phyloP scores from a whole-genome alignment of 2,329 filamentous ascomycete genomes.

The Hypoxylon sp. region DNA sequence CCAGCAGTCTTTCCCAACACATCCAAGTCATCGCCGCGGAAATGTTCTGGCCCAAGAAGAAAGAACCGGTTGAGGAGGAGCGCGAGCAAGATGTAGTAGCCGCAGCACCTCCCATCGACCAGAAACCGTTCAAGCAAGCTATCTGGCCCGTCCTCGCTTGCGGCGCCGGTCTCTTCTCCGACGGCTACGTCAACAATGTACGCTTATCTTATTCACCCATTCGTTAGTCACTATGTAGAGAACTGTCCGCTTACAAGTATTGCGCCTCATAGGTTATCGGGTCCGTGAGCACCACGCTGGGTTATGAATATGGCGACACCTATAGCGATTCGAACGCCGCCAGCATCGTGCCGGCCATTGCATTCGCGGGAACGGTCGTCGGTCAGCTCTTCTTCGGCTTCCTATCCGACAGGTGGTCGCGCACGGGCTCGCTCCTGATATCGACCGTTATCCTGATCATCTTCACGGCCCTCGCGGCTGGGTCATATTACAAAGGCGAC shows the following conservation, averaged over 20 bases:
- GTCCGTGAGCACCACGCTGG: constrained; percentile 83
- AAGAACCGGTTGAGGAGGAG: constrained; percentile 34
- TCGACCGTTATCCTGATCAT: constrained; percentile 87
- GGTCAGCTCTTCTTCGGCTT: constrained; percentile 86
- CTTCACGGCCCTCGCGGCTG: constrained; percentile 83
- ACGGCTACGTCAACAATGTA: constrained; percentile 92
- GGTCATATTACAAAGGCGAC: constrained; percentile 79
- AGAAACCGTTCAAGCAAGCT: constrained; percentile 49
- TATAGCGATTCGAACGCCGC: constrained; percentile 77
- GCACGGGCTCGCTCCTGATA: constrained; percentile 82
- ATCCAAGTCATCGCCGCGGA: background rate
- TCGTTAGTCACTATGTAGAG: background rate
- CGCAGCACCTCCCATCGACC: constrained; percentile 41
- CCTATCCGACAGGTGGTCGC: constrained; percentile 84
- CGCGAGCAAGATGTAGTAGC: constrained; percentile 3
- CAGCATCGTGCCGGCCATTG: constrained; percentile 82
- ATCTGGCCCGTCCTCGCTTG: constrained; percentile 83
- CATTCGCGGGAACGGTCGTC: constrained; percentile 87
- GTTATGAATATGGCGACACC: constrained; percentile 72
- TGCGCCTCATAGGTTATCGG: constrained; percentile 76
- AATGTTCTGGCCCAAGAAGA: constrained; percentile 45
- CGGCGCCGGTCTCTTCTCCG: constrained; percentile 89
- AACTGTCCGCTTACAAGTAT: constrained; percentile 15
- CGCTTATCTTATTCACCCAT: constrained; percentile 29
- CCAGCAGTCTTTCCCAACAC: background rate